Evolutionary conservation across 768 basidiomycete genomes (phyloP), one percentile per base, ranked within the genome.

Genomic region (Suillus plorans): DNA sequence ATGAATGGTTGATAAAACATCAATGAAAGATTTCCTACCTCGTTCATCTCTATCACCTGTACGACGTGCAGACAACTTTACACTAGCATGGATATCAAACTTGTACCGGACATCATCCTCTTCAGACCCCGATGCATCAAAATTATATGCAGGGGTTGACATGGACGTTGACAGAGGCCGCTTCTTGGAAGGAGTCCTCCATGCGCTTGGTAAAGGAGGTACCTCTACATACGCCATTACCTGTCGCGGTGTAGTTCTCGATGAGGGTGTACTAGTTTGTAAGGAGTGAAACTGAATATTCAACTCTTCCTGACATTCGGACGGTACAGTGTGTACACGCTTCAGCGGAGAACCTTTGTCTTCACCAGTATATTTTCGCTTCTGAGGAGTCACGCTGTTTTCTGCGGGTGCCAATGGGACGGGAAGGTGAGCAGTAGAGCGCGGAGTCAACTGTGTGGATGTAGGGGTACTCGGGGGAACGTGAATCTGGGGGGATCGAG

Each of bases 31-130:
- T 59, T 25, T 76, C 76, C 55, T 64, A 91, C 90, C 87, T 78
- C 91, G 81, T 28, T 91, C 90, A 70, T 94, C 92, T 45, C 92
- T 80, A 62, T 90, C 91, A 5, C 90, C 90, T 1, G 87, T 89
- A 25, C 86, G 82, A 59, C 84, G 83, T 47, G 80, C 81, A 41
- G 87, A 85, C 20, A 81, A 84, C 70, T 82, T 83, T 6, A 79
- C 72, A 28, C 74, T 78, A 49, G 82, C 79, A 41, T 41, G 73
- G 14, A 52, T 63, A 61, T 45, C 70, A 64, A 37, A 34, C 72
- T 66, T n/a, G 70, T 75, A 50, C 73, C 74, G 49, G 45, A 61
- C 14, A 67, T 80, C 82, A 1, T 67, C 69, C 5, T 77, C 74
- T 5, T 85, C 84, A 2, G 85, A 85, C 10, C 58, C 58, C 3